Base-by-base conservation (phyloP, 2,329 filamentous ascomycete species). In the Calonectria hawksworthii region DNA sequence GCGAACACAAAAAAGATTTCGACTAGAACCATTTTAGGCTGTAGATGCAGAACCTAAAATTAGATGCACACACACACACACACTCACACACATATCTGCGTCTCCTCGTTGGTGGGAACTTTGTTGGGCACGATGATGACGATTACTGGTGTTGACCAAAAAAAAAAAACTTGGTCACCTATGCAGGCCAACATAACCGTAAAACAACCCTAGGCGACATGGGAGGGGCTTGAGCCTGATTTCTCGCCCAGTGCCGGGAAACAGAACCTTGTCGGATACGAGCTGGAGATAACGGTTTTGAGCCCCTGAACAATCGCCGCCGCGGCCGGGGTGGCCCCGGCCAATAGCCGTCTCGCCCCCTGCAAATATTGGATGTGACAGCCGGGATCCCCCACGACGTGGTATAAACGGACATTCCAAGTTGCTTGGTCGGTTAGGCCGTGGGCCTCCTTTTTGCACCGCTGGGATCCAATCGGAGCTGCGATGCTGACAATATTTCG, bases 321-420 rank as follows among this genome's bases (percentile, higher is more conserved):
- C 30, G 8, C 1, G 13, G 4, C 26, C 38, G 28, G 30, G 41
- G 61, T 30, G 21, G 8, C 26, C 61, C 61, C n/a, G 21, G 61
- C 18, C 41, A 34, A 65, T 23, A 18, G 1, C 26, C 26, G 23
- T 32, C 14, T 16, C 6, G 34, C 9, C 38, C 61, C 52, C 54
- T 51, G 26, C 16, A 44, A 7, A 61, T 52, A 65, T 68, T 70
- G 34, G 52, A 68, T 78, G 64, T 54, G 75, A 65, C 47, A n/a
- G 16, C 23, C 10, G 30, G 16, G 32, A 54, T 16, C 36, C 32
- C 32, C 32, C 32, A 26, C 36, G 16, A 26, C 14, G 23, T 26
- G 11, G 44, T 47, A 23, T 47, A 47, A 23, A 47, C 44, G 44
- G 44, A 47, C 6, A 47, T 47, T 47, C 21, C 10, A 47, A 23